phyloP scores from a whole-genome alignment of 768 basidiomycete genomes.

The Phylloporus sp. region DNA sequence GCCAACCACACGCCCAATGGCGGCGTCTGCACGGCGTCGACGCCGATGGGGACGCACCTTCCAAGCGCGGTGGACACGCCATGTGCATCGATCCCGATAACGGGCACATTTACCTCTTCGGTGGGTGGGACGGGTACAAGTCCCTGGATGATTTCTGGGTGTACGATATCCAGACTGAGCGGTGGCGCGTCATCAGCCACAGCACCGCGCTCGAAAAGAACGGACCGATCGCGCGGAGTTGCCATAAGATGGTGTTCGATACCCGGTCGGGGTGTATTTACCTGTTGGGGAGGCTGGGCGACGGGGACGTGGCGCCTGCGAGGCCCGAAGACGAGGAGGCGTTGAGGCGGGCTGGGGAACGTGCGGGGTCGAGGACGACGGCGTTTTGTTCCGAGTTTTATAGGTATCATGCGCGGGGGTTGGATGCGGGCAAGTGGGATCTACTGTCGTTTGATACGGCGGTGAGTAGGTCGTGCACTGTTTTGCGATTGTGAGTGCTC shows the following conservation, averaged over 20 bases:
- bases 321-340: conserved; percentile 23
- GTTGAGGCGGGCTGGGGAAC: conserved; percentile 20
- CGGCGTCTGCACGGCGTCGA: conserved; percentile 53
- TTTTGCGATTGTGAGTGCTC: neutral
- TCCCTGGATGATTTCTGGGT: conserved; percentile 78
- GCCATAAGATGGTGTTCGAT: conserved; percentile 82
- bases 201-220: conserved; percentile 52
- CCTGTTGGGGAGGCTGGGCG: conserved; percentile 63
- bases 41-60: conserved; percentile 58
- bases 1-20: conserved; percentile 61
- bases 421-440: conserved; percentile 66
- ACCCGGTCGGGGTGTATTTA: conserved; percentile 65
- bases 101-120: conserved; percentile 67
- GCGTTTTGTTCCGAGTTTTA: conserved; percentile 66
- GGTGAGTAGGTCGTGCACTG: conserved; percentile 35
- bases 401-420: conserved; percentile 43
- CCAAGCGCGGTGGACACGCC: conserved; percentile 70
- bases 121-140: conserved; percentile 72
- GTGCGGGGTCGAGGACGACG: conserved; percentile 13
- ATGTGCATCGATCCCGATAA: conserved; percentile 71
- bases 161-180: conserved; percentile 53
- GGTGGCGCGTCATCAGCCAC: conserved; percentile 58
- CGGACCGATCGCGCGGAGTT: conserved; percentile 67
- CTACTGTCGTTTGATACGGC: conserved; percentile 61
- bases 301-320: conserved; percentile 40